These are phyloP conservation scores for Aspergillus biplanus DNA, from an alignment of 495 filamentous ascomycete genomes.

Conservation along the genomic window DNA sequence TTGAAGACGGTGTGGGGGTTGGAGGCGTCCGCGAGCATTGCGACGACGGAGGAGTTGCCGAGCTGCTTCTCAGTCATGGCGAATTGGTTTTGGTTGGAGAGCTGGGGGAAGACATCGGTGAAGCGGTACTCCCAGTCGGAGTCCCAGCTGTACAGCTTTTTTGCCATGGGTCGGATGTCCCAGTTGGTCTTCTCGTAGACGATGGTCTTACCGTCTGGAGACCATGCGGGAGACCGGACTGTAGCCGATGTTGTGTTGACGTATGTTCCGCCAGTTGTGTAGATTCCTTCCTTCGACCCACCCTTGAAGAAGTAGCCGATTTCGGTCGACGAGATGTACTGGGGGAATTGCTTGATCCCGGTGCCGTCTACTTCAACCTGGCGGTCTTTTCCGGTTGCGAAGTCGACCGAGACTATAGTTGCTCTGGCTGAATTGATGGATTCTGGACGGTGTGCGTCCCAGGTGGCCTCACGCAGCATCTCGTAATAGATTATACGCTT, in stretches of 20 bases:
- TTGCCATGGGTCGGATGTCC: constrained; percentile 29
- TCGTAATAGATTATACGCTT: constrained; percentile 34
- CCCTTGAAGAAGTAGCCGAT: constrained; percentile 36
- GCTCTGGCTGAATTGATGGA: constrained; percentile 24
- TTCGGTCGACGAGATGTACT: constrained; percentile 26
- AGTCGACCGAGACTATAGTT: constrained; percentile 30
- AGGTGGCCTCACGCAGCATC: constrained; percentile 33
- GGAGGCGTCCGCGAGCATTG: constrained; percentile 20
- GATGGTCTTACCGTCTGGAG: constrained; percentile 31
- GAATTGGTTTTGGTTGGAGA: constrained; percentile 24
- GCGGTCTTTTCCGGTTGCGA: constrained; percentile 27
- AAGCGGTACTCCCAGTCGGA: constrained; percentile 40
- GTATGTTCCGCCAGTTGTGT: constrained; percentile 26
- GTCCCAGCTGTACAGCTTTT: constrained; percentile 37
- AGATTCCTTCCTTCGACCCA: constrained; percentile 24
- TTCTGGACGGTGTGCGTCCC: constrained; percentile 33
- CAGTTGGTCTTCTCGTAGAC: constrained; percentile 36
- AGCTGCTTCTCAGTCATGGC: constrained; percentile 36
- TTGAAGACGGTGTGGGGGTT: constrained; percentile 23
- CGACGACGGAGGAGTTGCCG: constrained; percentile 33
- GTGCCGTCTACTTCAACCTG: constrained; percentile 20
- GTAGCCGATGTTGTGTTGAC: constrained; percentile 21
- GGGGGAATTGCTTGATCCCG: constrained; percentile 33
- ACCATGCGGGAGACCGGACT: constrained; percentile 35
- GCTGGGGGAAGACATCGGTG: constrained; percentile 39